Conservation (phyloP, 495 filamentous ascomycete genomes). For the Xylona heveae region DNA sequence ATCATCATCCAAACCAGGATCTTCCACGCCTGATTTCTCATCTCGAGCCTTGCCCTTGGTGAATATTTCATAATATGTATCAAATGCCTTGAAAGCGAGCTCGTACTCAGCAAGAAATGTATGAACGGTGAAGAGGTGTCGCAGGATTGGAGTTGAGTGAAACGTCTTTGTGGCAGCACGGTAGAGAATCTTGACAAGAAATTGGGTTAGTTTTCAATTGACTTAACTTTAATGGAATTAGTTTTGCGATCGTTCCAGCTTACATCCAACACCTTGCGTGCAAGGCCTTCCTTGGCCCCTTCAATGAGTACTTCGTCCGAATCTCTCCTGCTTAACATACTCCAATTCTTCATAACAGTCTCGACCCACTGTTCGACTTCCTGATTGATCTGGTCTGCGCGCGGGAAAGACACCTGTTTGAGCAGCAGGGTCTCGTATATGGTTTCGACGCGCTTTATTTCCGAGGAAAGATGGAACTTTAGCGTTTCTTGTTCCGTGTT, state of each 20-base stretch:
- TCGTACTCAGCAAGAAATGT: constrained; percentile 69
- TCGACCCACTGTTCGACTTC: constrained; percentile 68
- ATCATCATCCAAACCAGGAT: constrained; percentile 57
- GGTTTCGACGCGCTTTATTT: constrained; percentile 52
- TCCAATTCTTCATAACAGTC: constrained; percentile 68
- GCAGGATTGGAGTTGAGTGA: constrained; percentile 70
- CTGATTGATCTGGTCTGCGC: constrained; percentile 47
- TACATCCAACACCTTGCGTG: constrained; percentile 51
- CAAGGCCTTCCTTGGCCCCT: constrained; percentile 50
- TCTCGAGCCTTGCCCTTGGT: constrained; percentile 59
- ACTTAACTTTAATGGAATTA: not conserved
- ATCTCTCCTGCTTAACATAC: constrained; percentile 25
- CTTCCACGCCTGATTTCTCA: constrained; percentile 50
- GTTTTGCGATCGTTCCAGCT: constrained; percentile 10
- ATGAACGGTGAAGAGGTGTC: constrained; percentile 79
- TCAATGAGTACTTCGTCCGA: constrained; percentile 50
- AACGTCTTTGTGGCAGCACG: constrained; percentile 79
- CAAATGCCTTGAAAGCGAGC: constrained; percentile 65
- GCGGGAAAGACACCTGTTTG: constrained; percentile 59
- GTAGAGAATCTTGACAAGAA: constrained; percentile 41
- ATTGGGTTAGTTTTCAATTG: not conserved
- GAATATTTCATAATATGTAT: constrained; percentile 76
- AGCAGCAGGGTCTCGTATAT: constrained; percentile 54
- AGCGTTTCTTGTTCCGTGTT: constrained; percentile 18
- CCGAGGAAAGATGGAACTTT: constrained; percentile 41